Evolutionary conservation across 208 protist genomes (phyloP).

Genomic region (Crithidia expoeki): DNA sequence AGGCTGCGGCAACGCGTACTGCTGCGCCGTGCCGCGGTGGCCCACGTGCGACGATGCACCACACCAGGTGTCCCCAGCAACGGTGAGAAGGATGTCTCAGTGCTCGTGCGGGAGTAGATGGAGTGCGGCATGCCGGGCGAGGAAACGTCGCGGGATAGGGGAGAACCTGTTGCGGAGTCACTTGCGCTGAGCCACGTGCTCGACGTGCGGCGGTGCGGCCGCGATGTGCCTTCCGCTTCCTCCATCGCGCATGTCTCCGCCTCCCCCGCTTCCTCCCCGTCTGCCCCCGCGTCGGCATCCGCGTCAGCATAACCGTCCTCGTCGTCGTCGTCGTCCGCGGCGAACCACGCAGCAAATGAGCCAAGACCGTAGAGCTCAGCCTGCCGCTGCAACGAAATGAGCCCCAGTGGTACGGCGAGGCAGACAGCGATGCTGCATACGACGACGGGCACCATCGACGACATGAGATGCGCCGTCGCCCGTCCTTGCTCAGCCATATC

Average conservation of each 20-base stretch:
- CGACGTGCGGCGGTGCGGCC: not conserved
- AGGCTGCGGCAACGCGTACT: slow-evolving; percentile 16
- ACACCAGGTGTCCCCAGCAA: slow-evolving; percentile 20
- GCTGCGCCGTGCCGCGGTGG: not conserved
- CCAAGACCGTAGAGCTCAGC: slow-evolving; percentile 43
- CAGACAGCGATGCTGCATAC: slow-evolving; percentile 57
- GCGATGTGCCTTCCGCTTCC: not conserved
- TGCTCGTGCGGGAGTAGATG: slow-evolving; percentile 23
- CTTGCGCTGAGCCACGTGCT: not conserved
- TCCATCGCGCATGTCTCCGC: slow-evolving; percentile 2
- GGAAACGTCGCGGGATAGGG: not conserved
- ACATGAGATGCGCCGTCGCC: slow-evolving; percentile 27
- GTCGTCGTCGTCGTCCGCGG: slow-evolving; percentile 37
- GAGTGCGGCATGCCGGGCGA: slow-evolving; percentile 17
- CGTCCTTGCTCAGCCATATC: slow-evolving; percentile 37
- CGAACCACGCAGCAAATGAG: slow-evolving; percentile 33
- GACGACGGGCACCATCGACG: slow-evolving; percentile 54
- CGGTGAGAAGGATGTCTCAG: slow-evolving; percentile 16
- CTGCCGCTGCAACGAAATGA: slow-evolving; percentile 75
- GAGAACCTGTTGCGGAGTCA: not conserved
- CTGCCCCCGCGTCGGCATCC: not conserved
- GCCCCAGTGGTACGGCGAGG: slow-evolving; percentile 66
- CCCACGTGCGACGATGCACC: not conserved
- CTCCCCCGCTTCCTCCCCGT: not conserved
- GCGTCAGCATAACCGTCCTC: slow-evolving; percentile 10